Base-by-base conservation (phyloP, 179 eudicot species). In the Beta corolliflora region DNA sequence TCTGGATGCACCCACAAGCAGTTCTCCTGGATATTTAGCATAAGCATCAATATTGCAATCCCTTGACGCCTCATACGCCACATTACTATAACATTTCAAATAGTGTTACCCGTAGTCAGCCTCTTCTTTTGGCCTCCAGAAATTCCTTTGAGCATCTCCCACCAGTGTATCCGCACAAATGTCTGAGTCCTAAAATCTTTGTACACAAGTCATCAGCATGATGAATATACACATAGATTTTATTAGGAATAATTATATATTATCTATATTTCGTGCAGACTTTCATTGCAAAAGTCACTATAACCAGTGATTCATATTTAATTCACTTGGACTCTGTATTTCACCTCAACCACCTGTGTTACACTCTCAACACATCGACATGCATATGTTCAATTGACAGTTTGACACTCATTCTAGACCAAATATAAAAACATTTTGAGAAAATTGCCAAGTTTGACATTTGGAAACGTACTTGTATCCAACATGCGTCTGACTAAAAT, bases 51-150 rank as follows among this genome's bases (percentile, higher is more conserved):
- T 13, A 50, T 41, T 79, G 45, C 9, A 18, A 72, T 54, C 5
- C 48, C 70, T 16, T 56, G 77, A 74, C 21, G 46, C 21, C 66
- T 75, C 65, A 16, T 60, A 50, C 64, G 54, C 23, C 19, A 15
- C 4, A 29, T 18, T 56, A 73, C 16, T 11, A 19, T 25, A 44
- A 64, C 21, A 66, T 64, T 29, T 79, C 31, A 82, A 63, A 56
- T 48, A 29, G 61, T 11, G 16, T 74, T 88, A 90, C 97, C 97
- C 8, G 97, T 91, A 41, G 98, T 90, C 19, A 93, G 90, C 73
- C 97, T 87, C 88, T 92, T 93, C 92, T 91, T 93, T 86, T 92
- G 97, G 71, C 97, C 97, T 52, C 94, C 97, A 68, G 98, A 93
- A 41, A 93, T 93, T 68, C 98, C 98, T 88, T 91, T 92, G 48